Evolutionary conservation across 2,329 filamentous ascomycete genomes (phyloP), one percentile per base, ranked within the genome.

Genomic region (Sclerotinia borealis): DNA sequence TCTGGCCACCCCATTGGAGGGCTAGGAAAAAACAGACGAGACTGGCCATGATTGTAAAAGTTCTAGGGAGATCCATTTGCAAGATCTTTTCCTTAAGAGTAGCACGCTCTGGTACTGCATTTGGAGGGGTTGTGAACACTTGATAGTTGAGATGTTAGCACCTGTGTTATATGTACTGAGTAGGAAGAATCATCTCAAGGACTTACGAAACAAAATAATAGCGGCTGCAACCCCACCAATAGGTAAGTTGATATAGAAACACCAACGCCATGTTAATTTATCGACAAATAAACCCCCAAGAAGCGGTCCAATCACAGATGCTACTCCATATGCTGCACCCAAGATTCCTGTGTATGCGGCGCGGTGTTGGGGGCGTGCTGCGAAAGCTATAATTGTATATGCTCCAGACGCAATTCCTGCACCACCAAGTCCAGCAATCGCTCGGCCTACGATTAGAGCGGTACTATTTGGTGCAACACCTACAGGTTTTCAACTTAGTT

Each of bases 271-370:
- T 22, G 76, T 80, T 7, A 84, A 80, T 34, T 79, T 77, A 63
- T 84, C 78, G 0, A 86, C 88, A 66, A 90, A 85, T 0, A 82
- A 80, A 19, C 88, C 88, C 25, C 87, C 85, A 3, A 88, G 74
- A 1, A 86, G 76, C 0, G 87, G 87, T 0, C 87, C 87, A 17
- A 89, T 74, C 0, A 82, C 82, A 27, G 80, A 82, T 3, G 87
- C 85, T 19, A 89, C 72, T 1, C 86, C 85, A 87, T 87, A 89
- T 0, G 89, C 82, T 47, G 85, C 79, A 8, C 85, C 85, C 55
- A 88, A 82, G 48, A 89, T 74, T 3, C 85, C 86, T 65, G 85
- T 87, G 69, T 85, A 82, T 3, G 70, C 63, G 3, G 76, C 72
- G 29, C 75, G 68, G 34, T 73, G 71, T 9, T 69, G 65, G 1